Evolutionary conservation across 352 stramenopile genomes (phyloP), one percentile per base, ranked within the genome.

Genomic region (Globisporangium paddicum): DNA sequence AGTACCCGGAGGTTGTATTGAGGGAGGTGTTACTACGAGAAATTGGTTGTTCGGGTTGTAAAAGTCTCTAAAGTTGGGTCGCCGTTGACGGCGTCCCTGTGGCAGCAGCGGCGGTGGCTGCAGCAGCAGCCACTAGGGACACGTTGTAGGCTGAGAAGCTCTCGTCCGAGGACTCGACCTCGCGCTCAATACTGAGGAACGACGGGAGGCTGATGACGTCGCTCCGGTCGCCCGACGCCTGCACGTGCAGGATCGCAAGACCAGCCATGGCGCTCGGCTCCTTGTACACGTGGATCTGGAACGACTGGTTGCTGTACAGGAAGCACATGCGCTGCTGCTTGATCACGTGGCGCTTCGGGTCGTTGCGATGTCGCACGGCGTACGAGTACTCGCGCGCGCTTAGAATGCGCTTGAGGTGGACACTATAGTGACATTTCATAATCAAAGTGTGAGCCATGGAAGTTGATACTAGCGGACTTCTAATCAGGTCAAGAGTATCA

Each of bases 271-370:
- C 61, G 5, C 64, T 63, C 25, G 84, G 84, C 55, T 92, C 84
- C 62, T 94, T 94, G 73, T 94, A 94, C 28, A 90, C 69, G 64
- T 94, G 84, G 42, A 94, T 86, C 66, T 94, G 82, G 66, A 92
- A 90, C 40, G 84, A 94, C 66, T 92, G 84, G 66, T 92, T 92
- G 63, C 89, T 69, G 69, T 91, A 90, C 48, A 94, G 50, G 37
- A 94, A 94, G 63, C 84, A 94, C 64, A 92, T 90, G 45, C 84
- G 84, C 63, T 91, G 82, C 70, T 94, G 84, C 73, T 94, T 94
- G 68, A 94, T 92, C 62, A 91, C 79, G 45, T 88, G 69, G 38
- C 84, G 80, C 37, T 53, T 77, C 25, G 71, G 77, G 57, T 92
- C 84, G 40, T 51, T 72, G 42, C 84, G 84, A 72, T 92, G 84